Evolutionary conservation across 768 basidiomycete species (phyloP).

Genomic region (Boletus pseudopeckii): DNA sequence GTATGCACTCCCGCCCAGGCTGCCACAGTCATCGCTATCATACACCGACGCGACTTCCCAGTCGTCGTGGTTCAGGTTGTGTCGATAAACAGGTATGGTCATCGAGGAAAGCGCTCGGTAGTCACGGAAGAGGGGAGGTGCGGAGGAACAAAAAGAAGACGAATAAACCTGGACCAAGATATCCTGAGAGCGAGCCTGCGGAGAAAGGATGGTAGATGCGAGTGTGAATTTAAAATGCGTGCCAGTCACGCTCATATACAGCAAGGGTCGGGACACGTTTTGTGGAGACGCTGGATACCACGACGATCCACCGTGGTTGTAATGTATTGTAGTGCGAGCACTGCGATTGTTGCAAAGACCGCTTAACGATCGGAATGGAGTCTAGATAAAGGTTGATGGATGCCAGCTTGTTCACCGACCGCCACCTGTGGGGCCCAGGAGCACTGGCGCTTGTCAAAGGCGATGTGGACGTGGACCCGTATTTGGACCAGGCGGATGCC

Average conservation of each 20-base stretch:
- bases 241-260: conserved; percentile 21
- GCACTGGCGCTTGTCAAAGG: background rate
- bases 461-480: background rate
- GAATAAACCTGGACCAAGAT: background rate
- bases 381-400: conserved; percentile 6
- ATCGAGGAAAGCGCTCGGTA: conserved; percentile 4
- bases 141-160: background rate
- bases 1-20: conserved; percentile 20
- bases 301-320: conserved; percentile 21
- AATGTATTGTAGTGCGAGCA: conserved; percentile 8
- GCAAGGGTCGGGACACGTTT: conserved; percentile 24
- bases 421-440: background rate
- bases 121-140: background rate
- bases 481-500: background rate
- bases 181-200: conserved; percentile 1
- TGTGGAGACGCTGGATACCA: conserved; percentile 23
- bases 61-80: conserved; percentile 22
- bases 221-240: conserved; percentile 4
- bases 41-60: conserved; percentile 31
- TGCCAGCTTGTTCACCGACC: background rate
- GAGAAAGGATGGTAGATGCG: background rate
- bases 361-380: conserved; percentile 8
- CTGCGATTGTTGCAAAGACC: conserved; percentile 7
- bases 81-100: conserved; percentile 27
- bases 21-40: conserved; percentile 29